Evolutionary conservation across 192 early-diverging fungal genomes (phyloP).

Genomic region (Entophlyctis luteolus): DNA sequence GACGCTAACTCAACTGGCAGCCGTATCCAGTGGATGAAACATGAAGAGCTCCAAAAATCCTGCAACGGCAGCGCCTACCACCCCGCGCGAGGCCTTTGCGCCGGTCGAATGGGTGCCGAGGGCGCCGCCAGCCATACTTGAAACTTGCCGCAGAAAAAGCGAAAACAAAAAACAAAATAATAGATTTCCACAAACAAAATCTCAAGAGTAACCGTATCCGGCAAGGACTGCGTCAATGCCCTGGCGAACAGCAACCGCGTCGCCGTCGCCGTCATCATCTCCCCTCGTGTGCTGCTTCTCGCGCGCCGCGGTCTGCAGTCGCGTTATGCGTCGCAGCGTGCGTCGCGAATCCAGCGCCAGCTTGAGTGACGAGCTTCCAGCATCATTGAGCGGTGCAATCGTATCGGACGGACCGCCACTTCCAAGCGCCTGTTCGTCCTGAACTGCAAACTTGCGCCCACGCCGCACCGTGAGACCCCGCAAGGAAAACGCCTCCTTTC

Average conservation of each 20-base stretch:
- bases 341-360: not conserved
- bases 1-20: conserved; percentile 69
- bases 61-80: conserved; percentile 31
- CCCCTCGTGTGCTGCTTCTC: not conserved
- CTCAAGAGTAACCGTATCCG: no score
- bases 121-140: no score
- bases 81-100: conserved; percentile 14
- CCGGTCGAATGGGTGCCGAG: not conserved
- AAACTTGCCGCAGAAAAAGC: no score
- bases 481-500: conserved; percentile 19
- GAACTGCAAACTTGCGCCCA: not conserved
- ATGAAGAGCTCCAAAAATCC: conserved; percentile 85
- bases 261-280: not conserved
- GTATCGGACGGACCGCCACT: not conserved
- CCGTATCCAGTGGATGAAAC: conserved; percentile 94
- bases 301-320: not conserved
- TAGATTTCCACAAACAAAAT: no score
- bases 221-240: not conserved
- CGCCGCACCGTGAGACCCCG: conserved; percentile 29
- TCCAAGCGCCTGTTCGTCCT: not conserved
- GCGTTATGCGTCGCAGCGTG: not conserved
- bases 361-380: not conserved
- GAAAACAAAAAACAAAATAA: no score
- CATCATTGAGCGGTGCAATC: not conserved
- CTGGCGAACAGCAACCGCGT: not conserved